phyloP scores from a whole-genome alignment of 768 basidiomycete genomes.

The Tricholoma hemisulphureum region DNA sequence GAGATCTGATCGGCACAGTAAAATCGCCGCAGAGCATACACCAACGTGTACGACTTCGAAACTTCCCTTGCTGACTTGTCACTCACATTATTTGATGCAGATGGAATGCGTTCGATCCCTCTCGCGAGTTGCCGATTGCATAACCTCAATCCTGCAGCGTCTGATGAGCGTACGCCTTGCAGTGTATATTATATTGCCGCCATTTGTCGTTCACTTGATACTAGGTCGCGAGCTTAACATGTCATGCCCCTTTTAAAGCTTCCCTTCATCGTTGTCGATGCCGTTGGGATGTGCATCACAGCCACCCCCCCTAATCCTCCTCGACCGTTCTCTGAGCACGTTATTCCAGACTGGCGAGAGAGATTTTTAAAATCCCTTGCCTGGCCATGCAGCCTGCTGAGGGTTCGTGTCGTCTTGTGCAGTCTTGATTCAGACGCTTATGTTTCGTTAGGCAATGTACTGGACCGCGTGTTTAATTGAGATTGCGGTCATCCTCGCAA shows the following conservation, averaged over 20 bases:
- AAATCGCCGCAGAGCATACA: slow-evolving; percentile 14
- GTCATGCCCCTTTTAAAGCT: slow-evolving; percentile 31
- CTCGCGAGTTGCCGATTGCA: background rate
- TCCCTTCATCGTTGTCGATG: slow-evolving; percentile 34
- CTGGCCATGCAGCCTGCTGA: slow-evolving; percentile 25
- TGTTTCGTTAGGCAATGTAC: slow-evolving; percentile 24
- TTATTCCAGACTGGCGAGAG: slow-evolving; percentile 36
- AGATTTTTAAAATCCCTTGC: slow-evolving; percentile 28
- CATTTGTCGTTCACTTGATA: background rate
- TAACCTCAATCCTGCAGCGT: background rate
- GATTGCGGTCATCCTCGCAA: slow-evolving; percentile 27
- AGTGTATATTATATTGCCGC: background rate
- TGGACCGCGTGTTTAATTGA: slow-evolving; percentile 28
- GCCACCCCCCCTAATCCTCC: slow-evolving; percentile 37
- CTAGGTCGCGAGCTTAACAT: background rate
- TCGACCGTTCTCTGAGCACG: slow-evolving; percentile 15
- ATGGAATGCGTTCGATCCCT: background rate
- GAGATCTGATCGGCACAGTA: slow-evolving; percentile 16
- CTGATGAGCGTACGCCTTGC: no score
- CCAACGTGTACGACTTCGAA: background rate
- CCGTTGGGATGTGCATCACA: slow-evolving; percentile 36
- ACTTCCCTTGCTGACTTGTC: background rate
- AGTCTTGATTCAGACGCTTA: background rate
- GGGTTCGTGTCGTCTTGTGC: slow-evolving; percentile 18
- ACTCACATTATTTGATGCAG: background rate